phyloP scores from a whole-genome alignment of 2,329 filamentous ascomycete species.

The Aureobasidium sp. region DNA sequence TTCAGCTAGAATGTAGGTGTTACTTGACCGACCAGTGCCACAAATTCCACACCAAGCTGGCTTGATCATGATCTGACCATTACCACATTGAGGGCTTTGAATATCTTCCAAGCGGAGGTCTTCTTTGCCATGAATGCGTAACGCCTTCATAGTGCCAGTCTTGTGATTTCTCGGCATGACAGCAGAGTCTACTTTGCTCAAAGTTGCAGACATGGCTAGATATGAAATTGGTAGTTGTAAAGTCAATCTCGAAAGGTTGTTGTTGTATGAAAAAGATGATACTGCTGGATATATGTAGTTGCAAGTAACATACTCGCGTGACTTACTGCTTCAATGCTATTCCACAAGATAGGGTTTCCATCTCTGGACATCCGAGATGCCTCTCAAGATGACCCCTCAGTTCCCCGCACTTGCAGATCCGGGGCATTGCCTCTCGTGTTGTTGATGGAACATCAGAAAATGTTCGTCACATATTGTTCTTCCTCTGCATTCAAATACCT shows the following conservation, averaged over 20 bases:
- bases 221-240: not conserved
- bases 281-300: not conserved
- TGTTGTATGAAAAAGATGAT: not conserved
- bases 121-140: constrained; percentile 29
- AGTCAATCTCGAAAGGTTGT: not conserved
- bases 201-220: not conserved
- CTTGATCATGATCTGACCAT: constrained; percentile 28
- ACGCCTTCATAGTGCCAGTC: constrained; percentile 25
- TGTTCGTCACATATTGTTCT: not conserved
- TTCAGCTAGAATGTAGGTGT: not conserved
- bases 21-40: constrained; percentile 16
- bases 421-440: not conserved
- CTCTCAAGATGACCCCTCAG: not conserved
- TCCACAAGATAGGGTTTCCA: not conserved
- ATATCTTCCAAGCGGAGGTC: constrained; percentile 28
- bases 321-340: not conserved
- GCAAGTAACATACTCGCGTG: not conserved
- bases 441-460: not conserved
- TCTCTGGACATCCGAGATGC: not conserved
- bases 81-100: constrained; percentile 24
- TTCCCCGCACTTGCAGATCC: constrained; percentile 10
- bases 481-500: too few relatives aligned
- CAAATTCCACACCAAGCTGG: constrained; percentile 30
- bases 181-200: constrained; percentile 6
- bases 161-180: not conserved